Base-by-base conservation (phyloP, 441 rosid species). In the Pelargonium australe region DNA sequence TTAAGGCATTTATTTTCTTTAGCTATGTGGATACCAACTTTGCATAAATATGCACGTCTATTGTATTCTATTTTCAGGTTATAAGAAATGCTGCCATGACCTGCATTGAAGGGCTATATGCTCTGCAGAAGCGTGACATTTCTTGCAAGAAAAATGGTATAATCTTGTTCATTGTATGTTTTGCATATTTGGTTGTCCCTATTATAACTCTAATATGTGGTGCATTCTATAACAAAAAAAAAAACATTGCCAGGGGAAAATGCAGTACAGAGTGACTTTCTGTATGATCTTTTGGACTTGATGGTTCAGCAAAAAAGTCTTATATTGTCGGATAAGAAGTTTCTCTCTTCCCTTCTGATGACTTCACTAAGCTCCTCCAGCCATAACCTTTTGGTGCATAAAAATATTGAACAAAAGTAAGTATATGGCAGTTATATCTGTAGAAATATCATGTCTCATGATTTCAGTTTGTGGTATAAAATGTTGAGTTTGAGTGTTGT, bases 71-170 rank as follows among this genome's bases (percentile, higher is more conserved):
- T 79, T 78, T 81, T 75, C 85, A 96, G 99, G 97, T 81, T 70
- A 49, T 84, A 51, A 87, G 86, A 76, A 62, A 69, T 71, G 88
- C 97, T 77, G 93, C 97, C 55, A 89, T 93, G 89, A 79, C 81
- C 66, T 91, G 97, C 82, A 72, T 91, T 67, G 98, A 93, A 81
- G 87, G 81, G 65, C 76, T 91, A 45, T 76, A 71, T 76, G 72
- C 84, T 45, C 72, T 92, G 66, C 80, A 89, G 71, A 73, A 81
- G 67, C 88, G 78, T 37, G 81, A 82, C 64, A 64, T 72, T 45
- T 86, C 89, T 73, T 84, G 90, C 86, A 91, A 89, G 85, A 93
- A 87, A 84, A 93, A 95, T 84, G 99, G 99, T 95, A 85, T 71
- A 19, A 11, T 45, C 61, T 57, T 17, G 12, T 64, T 23, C 13